These are phyloP conservation scores for Flaveria bidentis DNA, from an alignment of 129 eudicot species.

Conservation along the genomic window DNA sequence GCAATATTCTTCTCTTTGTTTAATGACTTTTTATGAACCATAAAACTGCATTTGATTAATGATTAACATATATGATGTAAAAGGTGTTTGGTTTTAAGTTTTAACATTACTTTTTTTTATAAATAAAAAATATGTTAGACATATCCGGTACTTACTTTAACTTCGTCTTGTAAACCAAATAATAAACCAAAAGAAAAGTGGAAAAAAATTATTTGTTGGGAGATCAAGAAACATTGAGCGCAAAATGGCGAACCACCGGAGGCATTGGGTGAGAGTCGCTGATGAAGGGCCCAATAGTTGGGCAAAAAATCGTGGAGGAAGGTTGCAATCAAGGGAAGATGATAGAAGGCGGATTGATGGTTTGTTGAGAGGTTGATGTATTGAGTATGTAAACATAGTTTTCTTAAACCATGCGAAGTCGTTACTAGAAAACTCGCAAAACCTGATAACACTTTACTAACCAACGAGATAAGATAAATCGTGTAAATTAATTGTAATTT, in stretches of 20 bases:
- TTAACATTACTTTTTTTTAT: background rate
- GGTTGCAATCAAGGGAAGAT: too few relatives aligned
- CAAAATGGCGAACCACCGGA: background rate
- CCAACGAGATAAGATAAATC: too few relatives aligned
- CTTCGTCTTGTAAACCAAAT: too few relatives aligned
- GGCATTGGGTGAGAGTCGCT: background rate
- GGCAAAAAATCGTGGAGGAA: too few relatives aligned
- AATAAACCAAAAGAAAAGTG: background rate
- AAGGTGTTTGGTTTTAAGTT: background rate
- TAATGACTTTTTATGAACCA: conserved; percentile 28
- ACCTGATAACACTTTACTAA: too few relatives aligned
- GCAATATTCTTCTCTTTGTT: conserved; percentile 10
- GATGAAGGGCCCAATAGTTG: too few relatives aligned
- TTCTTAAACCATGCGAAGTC: background rate
- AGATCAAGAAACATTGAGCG: too few relatives aligned
- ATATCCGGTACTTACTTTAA: too few relatives aligned
- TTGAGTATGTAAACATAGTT: background rate
- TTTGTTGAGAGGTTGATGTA: background rate
- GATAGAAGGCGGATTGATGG: too few relatives aligned
- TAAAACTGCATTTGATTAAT: conserved; percentile 10
- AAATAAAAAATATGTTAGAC: too few relatives aligned
- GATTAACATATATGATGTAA: conserved; percentile 15
- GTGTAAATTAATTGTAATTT: too few relatives aligned
- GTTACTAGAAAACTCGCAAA: too few relatives aligned
- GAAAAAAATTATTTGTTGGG: background rate